Conservation (phyloP, 192 early-diverging fungal species). For the Linnemannia schmuckeri region DNA sequence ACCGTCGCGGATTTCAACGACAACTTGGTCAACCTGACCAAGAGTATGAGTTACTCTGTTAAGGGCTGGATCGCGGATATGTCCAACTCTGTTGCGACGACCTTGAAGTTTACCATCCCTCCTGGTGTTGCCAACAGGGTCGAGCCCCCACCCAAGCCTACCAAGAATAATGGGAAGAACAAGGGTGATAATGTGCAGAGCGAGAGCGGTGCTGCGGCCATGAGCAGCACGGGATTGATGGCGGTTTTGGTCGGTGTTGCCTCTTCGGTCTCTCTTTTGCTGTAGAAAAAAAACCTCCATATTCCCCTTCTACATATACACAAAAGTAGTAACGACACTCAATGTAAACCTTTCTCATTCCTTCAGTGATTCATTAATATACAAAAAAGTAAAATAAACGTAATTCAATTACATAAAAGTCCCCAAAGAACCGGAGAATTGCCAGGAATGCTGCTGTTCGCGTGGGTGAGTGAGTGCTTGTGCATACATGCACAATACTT, state of each 20-base stretch:
- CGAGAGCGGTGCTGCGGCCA: background rate
- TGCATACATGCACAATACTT: no score
- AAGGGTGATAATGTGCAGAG: background rate
- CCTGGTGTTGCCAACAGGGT: slow-evolving; percentile 12
- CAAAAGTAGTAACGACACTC: background rate
- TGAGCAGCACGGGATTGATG: background rate
- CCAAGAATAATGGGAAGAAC: background rate
- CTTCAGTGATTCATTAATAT: no score
- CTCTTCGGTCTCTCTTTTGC: slow-evolving; percentile 8
- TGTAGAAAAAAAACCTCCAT: background rate
- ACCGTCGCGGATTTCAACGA: slow-evolving; percentile 29
- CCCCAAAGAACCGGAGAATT: no score
- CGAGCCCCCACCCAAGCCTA: slow-evolving; percentile 38
- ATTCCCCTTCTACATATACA: background rate
- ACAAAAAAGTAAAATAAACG: no score
- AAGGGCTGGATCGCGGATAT: slow-evolving; percentile 29
- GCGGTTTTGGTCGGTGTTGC: background rate
- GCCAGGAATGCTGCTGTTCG: background rate
- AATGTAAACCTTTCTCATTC: no score
- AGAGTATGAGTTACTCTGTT: slow-evolving; percentile 24
- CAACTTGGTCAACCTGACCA: slow-evolving; percentile 30
- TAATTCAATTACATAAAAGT: background rate
- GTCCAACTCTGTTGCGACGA: slow-evolving; percentile 8
- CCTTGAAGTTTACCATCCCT: slow-evolving; percentile 17
- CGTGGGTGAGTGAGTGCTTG: no score